Evolutionary conservation across 495 filamentous ascomycete species (phyloP).

Genomic region (Aspergillus mulundensis): DNA sequence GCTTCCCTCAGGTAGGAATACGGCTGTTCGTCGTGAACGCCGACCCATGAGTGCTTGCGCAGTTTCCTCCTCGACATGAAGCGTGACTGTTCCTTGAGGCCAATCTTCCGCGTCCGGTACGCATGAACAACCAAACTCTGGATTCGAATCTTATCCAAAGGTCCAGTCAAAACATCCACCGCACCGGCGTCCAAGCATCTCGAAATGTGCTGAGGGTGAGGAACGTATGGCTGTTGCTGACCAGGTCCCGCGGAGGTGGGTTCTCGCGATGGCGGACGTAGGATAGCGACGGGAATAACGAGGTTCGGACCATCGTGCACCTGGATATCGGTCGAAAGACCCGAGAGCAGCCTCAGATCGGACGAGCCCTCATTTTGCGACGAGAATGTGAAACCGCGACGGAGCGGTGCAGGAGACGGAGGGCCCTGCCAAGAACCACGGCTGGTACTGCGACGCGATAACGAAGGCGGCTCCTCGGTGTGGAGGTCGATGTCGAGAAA

Average conservation of each 20-base stretch:
- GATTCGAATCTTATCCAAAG: slow-evolving; percentile 64
- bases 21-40: slow-evolving; percentile 79
- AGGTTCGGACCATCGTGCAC: slow-evolving; percentile 66
- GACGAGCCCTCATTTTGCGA: slow-evolving; percentile 55
- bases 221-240: slow-evolving; percentile 32
- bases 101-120: slow-evolving; percentile 71
- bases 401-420: slow-evolving; percentile 34
- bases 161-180: slow-evolving; percentile 75
- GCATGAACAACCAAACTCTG: slow-evolving; percentile 75
- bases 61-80: slow-evolving; percentile 60
- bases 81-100: slow-evolving; percentile 62
- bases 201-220: slow-evolving; percentile 48
- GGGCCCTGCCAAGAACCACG: slow-evolving; percentile 39
- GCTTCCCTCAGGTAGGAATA: slow-evolving; percentile 84
- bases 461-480: slow-evolving; percentile 24
- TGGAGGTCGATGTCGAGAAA: slow-evolving; percentile 61
- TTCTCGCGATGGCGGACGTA: slow-evolving; percentile 40
- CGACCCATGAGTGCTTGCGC: slow-evolving; percentile 88
- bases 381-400: slow-evolving; percentile 42
- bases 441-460: slow-evolving; percentile 35
- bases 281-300: slow-evolving; percentile 68
- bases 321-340: slow-evolving; percentile 66
- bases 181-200: slow-evolving; percentile 81
- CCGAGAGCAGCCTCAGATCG: slow-evolving; percentile 64
- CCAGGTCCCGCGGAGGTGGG: slow-evolving; percentile 26